A percentile compares a stretch with the other conserved stretches of the same genome.
These are phyloP conservation scores for Pythium sp. DNA, from an alignment of 352 stramenopile species.

Conservation along the genomic window DNA sequence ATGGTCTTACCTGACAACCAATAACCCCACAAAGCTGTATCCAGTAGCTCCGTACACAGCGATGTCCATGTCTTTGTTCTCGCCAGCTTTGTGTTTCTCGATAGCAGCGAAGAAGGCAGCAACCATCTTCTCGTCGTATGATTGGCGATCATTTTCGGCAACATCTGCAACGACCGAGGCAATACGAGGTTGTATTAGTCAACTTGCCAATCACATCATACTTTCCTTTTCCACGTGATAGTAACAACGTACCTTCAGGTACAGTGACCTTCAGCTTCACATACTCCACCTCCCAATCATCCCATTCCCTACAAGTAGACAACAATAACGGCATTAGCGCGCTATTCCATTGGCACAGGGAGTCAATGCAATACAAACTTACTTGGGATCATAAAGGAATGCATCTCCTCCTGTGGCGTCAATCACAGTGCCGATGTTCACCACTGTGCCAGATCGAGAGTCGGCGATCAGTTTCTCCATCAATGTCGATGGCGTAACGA, in stretches of 20 bases:
- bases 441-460: constrained; percentile 49
- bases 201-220: not conserved
- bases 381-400: constrained; percentile 80
- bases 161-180: constrained; percentile 14
- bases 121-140: constrained; percentile 51
- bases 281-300: constrained; percentile 86
- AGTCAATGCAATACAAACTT: constrained; percentile 10
- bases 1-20: constrained; percentile 59
- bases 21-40: constrained; percentile 77
- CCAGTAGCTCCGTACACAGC: constrained; percentile 58
- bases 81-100: constrained; percentile 49
- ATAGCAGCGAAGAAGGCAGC: constrained; percentile 59
- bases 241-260: constrained; percentile 30
- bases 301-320: constrained; percentile 61
- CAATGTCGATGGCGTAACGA: constrained; percentile 60
- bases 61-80: constrained; percentile 76
- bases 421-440: constrained; percentile 77
- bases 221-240: not conserved
- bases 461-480: constrained; percentile 83
- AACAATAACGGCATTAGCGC: not conserved
- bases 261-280: constrained; percentile 55
- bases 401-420: constrained; percentile 67
- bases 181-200: constrained; percentile 1
- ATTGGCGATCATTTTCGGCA: constrained; percentile 32
- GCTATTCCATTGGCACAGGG: not conserved